phyloP scores from a whole-genome alignment of 108 stramenopile species.

The Chaetoceros muelleri region DNA sequence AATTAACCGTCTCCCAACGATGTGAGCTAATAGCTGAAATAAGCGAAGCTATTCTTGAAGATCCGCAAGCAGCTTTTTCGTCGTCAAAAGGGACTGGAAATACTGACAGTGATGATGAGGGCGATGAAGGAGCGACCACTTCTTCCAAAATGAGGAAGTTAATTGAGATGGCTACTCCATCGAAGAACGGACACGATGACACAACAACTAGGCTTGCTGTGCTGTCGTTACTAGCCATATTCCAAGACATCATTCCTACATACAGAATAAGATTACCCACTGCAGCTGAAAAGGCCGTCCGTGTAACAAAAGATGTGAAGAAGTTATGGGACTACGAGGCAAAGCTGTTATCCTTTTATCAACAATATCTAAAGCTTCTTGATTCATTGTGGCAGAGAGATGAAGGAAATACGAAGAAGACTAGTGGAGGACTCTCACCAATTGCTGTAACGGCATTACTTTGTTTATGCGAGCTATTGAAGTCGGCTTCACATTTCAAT shows the following conservation, averaged over 20 bases:
- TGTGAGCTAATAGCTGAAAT: slow-evolving; percentile 68
- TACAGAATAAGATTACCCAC: slow-evolving; percentile 89
- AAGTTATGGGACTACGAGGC: slow-evolving; percentile 64
- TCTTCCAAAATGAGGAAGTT: slow-evolving; percentile 49
- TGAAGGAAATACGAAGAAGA: slow-evolving; percentile 7
- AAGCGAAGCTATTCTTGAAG: slow-evolving; percentile 63
- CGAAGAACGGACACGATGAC: slow-evolving; percentile 53
- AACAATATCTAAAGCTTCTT: slow-evolving; percentile 63
- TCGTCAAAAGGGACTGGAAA: slow-evolving; percentile 14
- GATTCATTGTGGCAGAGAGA: slow-evolving; percentile 56
- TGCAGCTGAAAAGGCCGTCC: slow-evolving; percentile 55
- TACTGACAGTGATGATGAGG: slow-evolving; percentile 4
- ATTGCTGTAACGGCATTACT: slow-evolving; percentile 61
- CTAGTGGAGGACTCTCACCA: slow-evolving; percentile 10
- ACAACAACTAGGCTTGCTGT: slow-evolving; percentile 63
- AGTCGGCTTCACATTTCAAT: slow-evolving; percentile 73
- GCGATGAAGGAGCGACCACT: slow-evolving; percentile 6
- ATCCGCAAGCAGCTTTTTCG: slow-evolving; percentile 51
- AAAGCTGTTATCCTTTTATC: slow-evolving; percentile 62
- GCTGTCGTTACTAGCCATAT: slow-evolving; percentile 80
- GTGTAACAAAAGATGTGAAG: slow-evolving; percentile 84
- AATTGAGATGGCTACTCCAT: slow-evolving; percentile 33
- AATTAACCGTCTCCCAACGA: slow-evolving; percentile 17
- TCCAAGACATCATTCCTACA: slow-evolving; percentile 82
- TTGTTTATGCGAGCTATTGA: slow-evolving; percentile 61